Evolutionary conservation across 768 basidiomycete species (phyloP).

Genomic region (Cubamyces sp.): DNA sequence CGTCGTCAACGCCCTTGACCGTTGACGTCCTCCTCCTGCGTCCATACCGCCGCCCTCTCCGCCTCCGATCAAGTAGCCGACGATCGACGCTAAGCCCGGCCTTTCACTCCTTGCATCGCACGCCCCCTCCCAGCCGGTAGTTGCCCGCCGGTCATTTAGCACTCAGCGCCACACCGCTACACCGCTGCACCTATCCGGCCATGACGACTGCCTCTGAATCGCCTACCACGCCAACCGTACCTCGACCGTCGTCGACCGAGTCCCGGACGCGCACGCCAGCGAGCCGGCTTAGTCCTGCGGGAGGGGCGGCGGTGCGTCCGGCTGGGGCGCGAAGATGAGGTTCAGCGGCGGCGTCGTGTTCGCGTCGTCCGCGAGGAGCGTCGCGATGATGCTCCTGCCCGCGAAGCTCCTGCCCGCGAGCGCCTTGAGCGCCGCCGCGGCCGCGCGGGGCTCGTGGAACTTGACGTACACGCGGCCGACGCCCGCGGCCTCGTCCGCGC

Average conservation of each 20-base stretch:
- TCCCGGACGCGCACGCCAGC: neutral
- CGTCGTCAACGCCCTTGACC: neutral
- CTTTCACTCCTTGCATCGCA: neutral
- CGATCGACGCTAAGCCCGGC: conserved; percentile 9
- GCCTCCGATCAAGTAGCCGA: conserved; percentile 17
- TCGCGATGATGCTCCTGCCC: conserved; percentile 86
- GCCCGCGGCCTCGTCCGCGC: conserved; percentile 85
- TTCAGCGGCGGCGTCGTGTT: conserved; percentile 83
- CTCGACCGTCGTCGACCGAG: neutral
- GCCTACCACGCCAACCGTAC: no score
- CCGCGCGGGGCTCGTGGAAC: conserved; percentile 65
- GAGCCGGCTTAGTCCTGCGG: conserved; percentile 41
- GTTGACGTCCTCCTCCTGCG: neutral
- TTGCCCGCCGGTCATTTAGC: neutral
- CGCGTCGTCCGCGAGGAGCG: conserved; percentile 80
- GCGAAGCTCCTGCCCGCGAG: conserved; percentile 91
- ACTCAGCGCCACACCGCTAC: neutral
- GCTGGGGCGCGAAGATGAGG: conserved; percentile 83
- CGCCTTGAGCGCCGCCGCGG: conserved; percentile 75
- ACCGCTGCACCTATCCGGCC: neutral
- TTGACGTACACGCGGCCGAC: conserved; percentile 97
- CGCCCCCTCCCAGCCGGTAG: neutral
- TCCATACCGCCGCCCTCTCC: neutral
- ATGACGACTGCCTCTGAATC: no score
- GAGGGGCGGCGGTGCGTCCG: conserved; percentile 79